Evolutionary conservation across 208 protist species (phyloP).

Genomic region (Leptomonas seymouri): DNA sequence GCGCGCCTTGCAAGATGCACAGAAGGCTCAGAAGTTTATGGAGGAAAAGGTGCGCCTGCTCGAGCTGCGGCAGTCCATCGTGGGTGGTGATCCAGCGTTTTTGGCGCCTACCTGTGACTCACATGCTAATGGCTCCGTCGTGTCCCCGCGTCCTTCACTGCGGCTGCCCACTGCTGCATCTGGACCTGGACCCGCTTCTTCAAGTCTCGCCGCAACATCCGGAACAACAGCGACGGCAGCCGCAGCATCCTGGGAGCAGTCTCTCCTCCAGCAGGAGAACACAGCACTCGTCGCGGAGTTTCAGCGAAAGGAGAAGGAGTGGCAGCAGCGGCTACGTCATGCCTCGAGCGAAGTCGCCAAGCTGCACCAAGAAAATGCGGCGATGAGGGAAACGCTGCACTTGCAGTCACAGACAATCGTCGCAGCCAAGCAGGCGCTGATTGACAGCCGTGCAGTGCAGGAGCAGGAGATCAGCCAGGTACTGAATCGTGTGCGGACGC

Average conservation of each 20-base stretch:
- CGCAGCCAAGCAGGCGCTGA: slow-evolving; percentile 44
- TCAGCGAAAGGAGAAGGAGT: slow-evolving; percentile 49
- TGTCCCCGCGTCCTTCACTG: slow-evolving; percentile 26
- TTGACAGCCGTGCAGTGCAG: slow-evolving; percentile 37
- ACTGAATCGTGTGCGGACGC: slow-evolving; percentile 35
- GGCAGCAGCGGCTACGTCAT: slow-evolving; percentile 49
- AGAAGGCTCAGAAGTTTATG: slow-evolving; percentile 31
- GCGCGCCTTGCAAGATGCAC: slow-evolving; percentile 22
- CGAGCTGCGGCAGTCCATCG: slow-evolving; percentile 30
- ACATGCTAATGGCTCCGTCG: slow-evolving; percentile 14
- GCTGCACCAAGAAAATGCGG: slow-evolving; percentile 15
- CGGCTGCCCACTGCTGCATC: slow-evolving; percentile 16
- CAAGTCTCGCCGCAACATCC: no score
- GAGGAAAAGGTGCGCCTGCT: slow-evolving; percentile 38
- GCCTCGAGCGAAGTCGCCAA: slow-evolving; percentile 25
- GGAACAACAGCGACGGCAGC: no score
- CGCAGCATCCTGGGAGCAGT: slow-evolving; percentile 24
- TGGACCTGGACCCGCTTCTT: not conserved
- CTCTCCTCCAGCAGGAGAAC: slow-evolving; percentile 57
- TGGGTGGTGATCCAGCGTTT: not conserved
- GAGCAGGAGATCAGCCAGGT: slow-evolving; percentile 48
- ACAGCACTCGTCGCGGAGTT: slow-evolving; percentile 47
- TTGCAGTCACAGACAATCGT: slow-evolving; percentile 51
- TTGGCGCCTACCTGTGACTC: not conserved
- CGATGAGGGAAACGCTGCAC: slow-evolving; percentile 38